Percentiles rank a stretch among this genome's conserved stretches.
These are phyloP conservation scores for Boletales sp. DNA, from an alignment of 768 basidiomycete genomes.

Conservation along the genomic window DNA sequence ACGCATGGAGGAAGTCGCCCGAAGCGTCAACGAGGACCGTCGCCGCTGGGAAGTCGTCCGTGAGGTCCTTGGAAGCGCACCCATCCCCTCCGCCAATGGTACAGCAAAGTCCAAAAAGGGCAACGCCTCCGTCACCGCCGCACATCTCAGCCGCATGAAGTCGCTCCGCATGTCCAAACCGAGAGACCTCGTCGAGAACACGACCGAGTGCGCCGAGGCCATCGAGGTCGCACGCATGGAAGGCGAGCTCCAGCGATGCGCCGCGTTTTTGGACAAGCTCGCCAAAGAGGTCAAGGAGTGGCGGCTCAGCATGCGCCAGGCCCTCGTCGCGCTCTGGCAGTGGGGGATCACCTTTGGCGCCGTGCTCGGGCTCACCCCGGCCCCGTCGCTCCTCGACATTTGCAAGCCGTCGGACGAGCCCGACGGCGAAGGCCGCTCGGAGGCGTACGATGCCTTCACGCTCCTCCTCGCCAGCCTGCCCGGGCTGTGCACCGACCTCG, in stretches of 20 bases:
- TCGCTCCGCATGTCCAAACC: slow-evolving; percentile 37
- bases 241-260: slow-evolving; percentile 52
- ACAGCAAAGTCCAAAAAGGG: slow-evolving; percentile 38
- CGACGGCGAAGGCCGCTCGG: slow-evolving; percentile 34
- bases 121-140: slow-evolving; percentile 42
- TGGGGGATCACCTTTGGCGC: slow-evolving; percentile 68
- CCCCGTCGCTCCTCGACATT: slow-evolving; percentile 22
- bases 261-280: slow-evolving; percentile 57
- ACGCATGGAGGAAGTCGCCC: slow-evolving; percentile 69
- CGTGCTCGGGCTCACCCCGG: slow-evolving; percentile 58
- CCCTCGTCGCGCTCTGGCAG: slow-evolving; percentile 46
- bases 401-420: slow-evolving; percentile 9
- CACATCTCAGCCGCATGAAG: slow-evolving; percentile 62
- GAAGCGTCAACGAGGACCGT: slow-evolving; percentile 75
- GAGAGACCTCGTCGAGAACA: slow-evolving; percentile 25
- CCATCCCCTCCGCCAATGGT: slow-evolving; percentile 34
- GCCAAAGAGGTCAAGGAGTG: slow-evolving; percentile 63
- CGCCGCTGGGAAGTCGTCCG: slow-evolving; percentile 76
- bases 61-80: slow-evolving; percentile 54
- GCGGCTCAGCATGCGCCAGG: slow-evolving; percentile 48
- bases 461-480: slow-evolving; percentile 54
- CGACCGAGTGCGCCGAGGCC: slow-evolving; percentile 39
- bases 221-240: slow-evolving; percentile 53
- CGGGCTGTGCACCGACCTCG: slow-evolving; percentile 50
- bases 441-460: slow-evolving; percentile 72